These are phyloP conservation scores for Micractinium sp. DNA, from an alignment of 139 green algal genomes.

Conservation along the genomic window DNA sequence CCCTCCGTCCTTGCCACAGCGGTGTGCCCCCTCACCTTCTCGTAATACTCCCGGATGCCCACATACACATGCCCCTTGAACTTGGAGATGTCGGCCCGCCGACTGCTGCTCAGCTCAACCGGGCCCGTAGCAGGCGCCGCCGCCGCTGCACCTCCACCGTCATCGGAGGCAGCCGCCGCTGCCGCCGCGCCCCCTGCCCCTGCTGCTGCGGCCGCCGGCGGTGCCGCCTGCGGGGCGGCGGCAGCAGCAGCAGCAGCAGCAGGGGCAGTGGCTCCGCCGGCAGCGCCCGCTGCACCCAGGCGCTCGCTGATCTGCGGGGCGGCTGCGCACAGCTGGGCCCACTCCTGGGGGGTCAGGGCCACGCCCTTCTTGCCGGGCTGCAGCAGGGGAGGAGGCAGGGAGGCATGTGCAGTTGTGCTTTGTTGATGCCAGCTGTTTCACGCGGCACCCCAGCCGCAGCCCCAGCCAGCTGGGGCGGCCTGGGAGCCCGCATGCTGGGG, in stretches of 20 bases:
- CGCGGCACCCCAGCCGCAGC: neutral
- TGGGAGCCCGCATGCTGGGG: no score
- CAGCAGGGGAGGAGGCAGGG: neutral
- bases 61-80: constrained; percentile 58
- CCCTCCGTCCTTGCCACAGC: neutral
- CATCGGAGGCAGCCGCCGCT: constrained; percentile 3
- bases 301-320: neutral
- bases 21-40: constrained; percentile 14
- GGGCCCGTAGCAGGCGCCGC: neutral
- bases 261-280: neutral
- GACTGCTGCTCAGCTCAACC: constrained; percentile 43
- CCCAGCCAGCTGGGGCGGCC: no score
- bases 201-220: neutral
- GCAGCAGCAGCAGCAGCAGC: neutral
- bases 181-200: neutral
- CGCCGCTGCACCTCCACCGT: neutral
- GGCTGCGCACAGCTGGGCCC: constrained; percentile 30
- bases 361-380: constrained; percentile 67
- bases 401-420: neutral
- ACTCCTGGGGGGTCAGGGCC: constrained; percentile 39
- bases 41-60: constrained; percentile 65
- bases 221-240: neutral
- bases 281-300: neutral
- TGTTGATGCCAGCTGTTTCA: neutral
- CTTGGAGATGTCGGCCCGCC: constrained; percentile 49